Base-by-base conservation (phyloP, 352 stramenopile genomes). In the Phytophthora fragariaefolia region DNA sequence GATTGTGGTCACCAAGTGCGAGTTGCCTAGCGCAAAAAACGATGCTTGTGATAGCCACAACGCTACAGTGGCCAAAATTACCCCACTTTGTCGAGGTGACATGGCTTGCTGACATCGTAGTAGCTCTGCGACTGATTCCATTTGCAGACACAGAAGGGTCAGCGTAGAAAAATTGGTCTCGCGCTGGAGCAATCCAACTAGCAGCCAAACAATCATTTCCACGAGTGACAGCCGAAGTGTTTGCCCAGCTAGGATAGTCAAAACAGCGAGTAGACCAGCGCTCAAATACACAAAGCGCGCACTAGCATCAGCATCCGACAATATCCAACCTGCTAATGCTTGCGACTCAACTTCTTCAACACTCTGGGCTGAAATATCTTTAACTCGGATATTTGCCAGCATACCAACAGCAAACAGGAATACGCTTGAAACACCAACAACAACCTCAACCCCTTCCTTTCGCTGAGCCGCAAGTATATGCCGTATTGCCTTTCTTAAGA, bases 1-100 rank as follows among this genome's bases (percentile, higher is more conserved):
- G 55, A 97, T 87, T 2, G 90, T 97, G 15, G 86, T 95, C 47
- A 97, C 87, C 55, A 97, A 73, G 52, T 97, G 90, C 32, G 90
- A 96, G 56, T 97, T 97, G 18, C 89, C 90, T 0, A 96, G 72
- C 6, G 90, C 82, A 38, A 95, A 96, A 49, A 97, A 97, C 13
- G 83, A 62, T n/a, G 66, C 62, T 57, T 92, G 85, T 1, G 82
- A 75, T n/a, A 96, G 18, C 79, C 80, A 85, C 26, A 79, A 17
- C 17, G 63, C 56, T 4, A 89, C 23, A 17, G 71, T 62, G 1
- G 69, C 72, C 2, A 84, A 8, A 18, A 73, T 8, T 9, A 66
- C 50, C 6, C 57, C 58, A 26, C 9, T 45, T 23, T 63, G 30
- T n/a, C 55, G 58, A 45, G 64, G 27, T 24, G 2, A 15, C 50